phyloP scores from a whole-genome alignment of 2,329 filamentous ascomycete species.

The Aulographum hederae region DNA sequence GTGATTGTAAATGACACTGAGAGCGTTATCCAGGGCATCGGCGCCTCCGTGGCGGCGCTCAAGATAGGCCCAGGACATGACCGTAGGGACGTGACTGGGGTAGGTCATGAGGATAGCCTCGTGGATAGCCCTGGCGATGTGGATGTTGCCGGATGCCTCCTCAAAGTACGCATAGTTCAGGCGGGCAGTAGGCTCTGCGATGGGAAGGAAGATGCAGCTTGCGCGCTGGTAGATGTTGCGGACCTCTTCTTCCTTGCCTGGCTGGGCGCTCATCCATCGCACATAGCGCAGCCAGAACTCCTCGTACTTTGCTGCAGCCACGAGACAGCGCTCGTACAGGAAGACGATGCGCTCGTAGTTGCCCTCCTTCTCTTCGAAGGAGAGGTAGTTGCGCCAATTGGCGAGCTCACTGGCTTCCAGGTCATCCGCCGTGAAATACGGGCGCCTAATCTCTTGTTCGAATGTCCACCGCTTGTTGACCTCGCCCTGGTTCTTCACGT shows the following conservation, averaged over 20 bases:
- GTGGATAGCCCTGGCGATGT: conserved; percentile 72
- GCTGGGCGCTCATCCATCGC: conserved; percentile 74
- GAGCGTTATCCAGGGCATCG: conserved; percentile 69
- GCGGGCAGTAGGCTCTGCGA: conserved; percentile 66
- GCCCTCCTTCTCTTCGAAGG: conserved; percentile 81
- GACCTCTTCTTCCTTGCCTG: conserved; percentile 70
- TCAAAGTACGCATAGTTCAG: conserved; percentile 92
- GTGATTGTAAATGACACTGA: conserved; percentile 65
- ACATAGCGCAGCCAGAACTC: conserved; percentile 98
- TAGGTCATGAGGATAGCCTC: conserved; percentile 57
- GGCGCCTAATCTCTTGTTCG: conserved; percentile 84
- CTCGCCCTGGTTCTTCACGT: conserved; percentile 66
- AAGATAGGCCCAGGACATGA: conserved; percentile 74
- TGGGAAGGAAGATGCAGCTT: conserved; percentile 67
- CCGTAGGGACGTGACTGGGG: conserved; percentile 71
- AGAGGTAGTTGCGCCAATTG: conserved; percentile 93
- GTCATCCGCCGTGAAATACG: conserved; percentile 92
- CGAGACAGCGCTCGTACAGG: conserved; percentile 83
- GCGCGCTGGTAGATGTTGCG: conserved; percentile 85
- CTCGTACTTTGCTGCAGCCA: conserved; percentile 86
- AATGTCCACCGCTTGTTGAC: conserved; percentile 89
- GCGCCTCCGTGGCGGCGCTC: conserved; percentile 68
- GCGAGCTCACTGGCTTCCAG: conserved; percentile 67
- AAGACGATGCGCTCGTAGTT: conserved; percentile 59
- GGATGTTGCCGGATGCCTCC: conserved; percentile 51